A percentile compares a stretch with the other conserved stretches of the same genome.
These are phyloP conservation scores for Hypoxylon trugodes DNA, from an alignment of 495 filamentous ascomycete species.

Conservation along the genomic window DNA sequence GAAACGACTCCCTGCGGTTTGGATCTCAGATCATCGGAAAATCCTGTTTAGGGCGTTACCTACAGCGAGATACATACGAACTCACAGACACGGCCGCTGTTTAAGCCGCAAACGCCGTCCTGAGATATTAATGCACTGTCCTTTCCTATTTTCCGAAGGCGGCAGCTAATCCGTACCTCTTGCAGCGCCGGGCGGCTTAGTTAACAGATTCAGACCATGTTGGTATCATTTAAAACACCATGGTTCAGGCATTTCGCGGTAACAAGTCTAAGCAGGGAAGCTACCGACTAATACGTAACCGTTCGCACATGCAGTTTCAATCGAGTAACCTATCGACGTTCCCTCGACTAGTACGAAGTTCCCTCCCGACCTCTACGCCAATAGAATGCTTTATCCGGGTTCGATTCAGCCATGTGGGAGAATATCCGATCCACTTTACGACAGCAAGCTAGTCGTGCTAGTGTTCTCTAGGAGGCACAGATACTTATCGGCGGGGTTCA, in stretches of 20 bases:
- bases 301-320: neutral
- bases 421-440: conserved; percentile 6
- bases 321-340: neutral
- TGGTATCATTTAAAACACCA: conserved; percentile 5
- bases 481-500: conserved; percentile 24
- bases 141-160: conserved; percentile 16
- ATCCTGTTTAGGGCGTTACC: conserved; percentile 22
- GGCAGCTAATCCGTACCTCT: conserved; percentile 18
- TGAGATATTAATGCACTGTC: conserved; percentile 13
- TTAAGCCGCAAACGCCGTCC: conserved; percentile 23
- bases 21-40: conserved; percentile 37
- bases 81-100: neutral
- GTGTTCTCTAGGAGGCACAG: conserved; percentile 16
- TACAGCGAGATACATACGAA: conserved; percentile 10
- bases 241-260: neutral
- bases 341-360: neutral
- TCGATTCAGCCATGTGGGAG: conserved; percentile 2
- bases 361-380: neutral
- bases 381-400: conserved; percentile 17
- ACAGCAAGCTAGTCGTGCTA: conserved; percentile 19
- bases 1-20: conserved; percentile 36
- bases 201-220: neutral
- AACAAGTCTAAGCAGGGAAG: neutral
- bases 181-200: conserved; percentile 15
- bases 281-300: neutral